Base-by-base conservation (phyloP, 2,329 filamentous ascomycete species). In the Tolypocladium tundrense region DNA sequence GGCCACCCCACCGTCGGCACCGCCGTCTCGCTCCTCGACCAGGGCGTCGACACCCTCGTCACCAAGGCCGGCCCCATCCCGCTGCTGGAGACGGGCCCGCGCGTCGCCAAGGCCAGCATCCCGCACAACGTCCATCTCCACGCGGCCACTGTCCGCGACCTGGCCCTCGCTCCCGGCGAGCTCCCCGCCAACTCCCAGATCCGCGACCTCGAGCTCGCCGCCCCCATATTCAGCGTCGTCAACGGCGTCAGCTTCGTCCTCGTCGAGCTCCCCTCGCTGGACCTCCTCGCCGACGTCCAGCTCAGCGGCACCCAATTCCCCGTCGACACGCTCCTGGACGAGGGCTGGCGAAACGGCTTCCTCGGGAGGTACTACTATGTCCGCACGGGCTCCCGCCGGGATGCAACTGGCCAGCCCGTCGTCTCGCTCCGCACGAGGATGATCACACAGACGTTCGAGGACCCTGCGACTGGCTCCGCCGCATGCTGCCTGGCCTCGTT, bases 191-290 rank as follows among this genome's bases (percentile, higher is more conserved):
- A 71, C 35, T 50, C 61, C 0, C 60, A 60, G 5, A 67, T 77
- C 53, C 66, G 67, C 27, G 57, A 67, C n/a, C 70, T 70, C 5
- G 75, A 77, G 69, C 62, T 74, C 39, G 60, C 63, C 13, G 75
- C 79, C 10, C 78, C 80, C 16, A 66, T 83, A 21, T 78, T 85
- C 58, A 85, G 81, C 62, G 82, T 91, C 52, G 88, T 91, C 41
- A 83, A 83, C 51, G 89, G 88, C 53, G 88, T 92, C 85, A 83
- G 82, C 1, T 91, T 91, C 69, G 71, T 84, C n/a, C 79, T 90
- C 39, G 75, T 88, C 16, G 73, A 82, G 62, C 75, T 94, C 27
- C 75, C 81, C 0, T 79, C 77, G 57, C 70, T 90, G 11, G 83
- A 84, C 37, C 77, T 80, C 9, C 75, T 93, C 21, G 77, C 72